Evolutionary conservation across 305 asterid genomes (phyloP).

Genomic region (Fraxinus baroniana): DNA sequence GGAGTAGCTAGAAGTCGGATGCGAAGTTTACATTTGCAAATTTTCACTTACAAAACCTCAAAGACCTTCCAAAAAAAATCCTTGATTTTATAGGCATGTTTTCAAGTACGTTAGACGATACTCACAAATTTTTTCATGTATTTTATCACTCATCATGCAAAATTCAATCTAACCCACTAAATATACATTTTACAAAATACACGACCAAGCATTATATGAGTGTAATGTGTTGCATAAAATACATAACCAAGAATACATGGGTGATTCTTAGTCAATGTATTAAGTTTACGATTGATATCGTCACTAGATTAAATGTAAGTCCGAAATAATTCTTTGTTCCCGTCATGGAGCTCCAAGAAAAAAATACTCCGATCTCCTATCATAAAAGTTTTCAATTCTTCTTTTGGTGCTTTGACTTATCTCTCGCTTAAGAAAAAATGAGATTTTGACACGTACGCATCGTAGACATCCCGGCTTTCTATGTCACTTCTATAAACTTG

Average conservation of each 20-base stretch:
- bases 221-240: not conserved
- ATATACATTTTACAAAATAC: not conserved
- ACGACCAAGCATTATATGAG: not conserved
- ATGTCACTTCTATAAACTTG: not conserved
- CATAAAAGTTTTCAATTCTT: not conserved
- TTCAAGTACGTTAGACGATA: not conserved
- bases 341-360: not conserved
- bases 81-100: not conserved
- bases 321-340: not conserved
- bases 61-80: not conserved
- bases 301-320: not conserved
- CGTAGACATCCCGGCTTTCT: not conserved
- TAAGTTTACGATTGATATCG: not conserved
- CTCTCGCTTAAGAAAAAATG: not conserved
- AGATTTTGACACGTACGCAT: not conserved
- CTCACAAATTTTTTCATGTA: not conserved
- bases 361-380: not conserved
- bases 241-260: not conserved
- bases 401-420: not conserved
- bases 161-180: not conserved
- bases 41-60: not conserved
- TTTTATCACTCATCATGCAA: not conserved
- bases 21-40: not conserved
- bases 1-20: not conserved
- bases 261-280: constrained; percentile 5